Base-by-base conservation (phyloP, 2,329 filamentous ascomycete species). In the Mycocentrospora acerina region DNA sequence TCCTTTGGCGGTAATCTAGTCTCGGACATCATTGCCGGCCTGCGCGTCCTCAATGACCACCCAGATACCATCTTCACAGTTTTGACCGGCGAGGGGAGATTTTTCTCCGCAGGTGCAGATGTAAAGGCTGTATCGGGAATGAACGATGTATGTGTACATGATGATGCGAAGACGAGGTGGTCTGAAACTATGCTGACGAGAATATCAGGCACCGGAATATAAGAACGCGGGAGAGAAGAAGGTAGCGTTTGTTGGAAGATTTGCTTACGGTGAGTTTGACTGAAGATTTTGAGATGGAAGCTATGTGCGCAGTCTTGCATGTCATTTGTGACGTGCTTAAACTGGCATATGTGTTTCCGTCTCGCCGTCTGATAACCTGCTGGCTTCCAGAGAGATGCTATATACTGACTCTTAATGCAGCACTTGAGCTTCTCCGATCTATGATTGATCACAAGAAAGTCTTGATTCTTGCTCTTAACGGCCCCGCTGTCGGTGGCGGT, bases 391-490 rank as follows among this genome's bases (percentile, higher is more conserved):
- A 5, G 9, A 5, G 19, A 22, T 22, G 5, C 9, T 9, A 22
- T 22, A 22, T 9, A 22, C 52, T 29, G 42, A 58, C 7, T 2
- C 12, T 10, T 24, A n/a, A 3, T 24, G 3, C 31, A 57, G 51
- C 51, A 4, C 46, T 28, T 12, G 63, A 70, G 53, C 55, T 75
- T 34, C 61, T 75, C 35, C 69, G 70, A 34, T 67, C 64, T 17
- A 69, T 76, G 46, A 75, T 75, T 48, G 72, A 76, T 53, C 74
- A 77, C 57, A 62, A 57, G 7, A 77, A 77, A 57, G 72, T 77
- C 12, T 68, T 77, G 32, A 67, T 77, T 25, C 65, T 77, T 3
- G 74, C 73, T 0, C 60, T 77, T 17, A 77, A 77, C 54, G 74
- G 74, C 9, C 73, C 73, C 0, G 74, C 61, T 7, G 72, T 77